phyloP scores from a whole-genome alignment of 768 basidiomycete species.

The Auricularia sp. region DNA sequence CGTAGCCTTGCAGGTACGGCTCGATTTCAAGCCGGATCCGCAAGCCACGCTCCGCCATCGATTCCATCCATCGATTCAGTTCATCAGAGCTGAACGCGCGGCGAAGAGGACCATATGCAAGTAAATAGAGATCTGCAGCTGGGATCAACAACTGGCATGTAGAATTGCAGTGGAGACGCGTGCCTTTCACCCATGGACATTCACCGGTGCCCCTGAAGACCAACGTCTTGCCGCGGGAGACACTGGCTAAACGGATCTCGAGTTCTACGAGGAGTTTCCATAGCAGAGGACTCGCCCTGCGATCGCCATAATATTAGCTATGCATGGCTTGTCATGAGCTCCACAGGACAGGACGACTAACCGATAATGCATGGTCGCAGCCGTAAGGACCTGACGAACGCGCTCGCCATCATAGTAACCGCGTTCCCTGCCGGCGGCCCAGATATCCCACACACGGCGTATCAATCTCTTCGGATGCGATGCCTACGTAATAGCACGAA shows the following conservation, averaged over 20 bases:
- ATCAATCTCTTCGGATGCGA: constrained; percentile 43
- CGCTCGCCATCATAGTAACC: constrained; percentile 64
- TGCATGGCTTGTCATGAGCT: constrained; percentile 35
- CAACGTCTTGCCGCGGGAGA: constrained; percentile 55
- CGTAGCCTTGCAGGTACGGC: constrained; percentile 38
- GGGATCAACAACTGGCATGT: constrained; percentile 1
- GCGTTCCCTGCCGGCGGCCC: constrained; percentile 72
- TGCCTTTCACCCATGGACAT: constrained; percentile 70
- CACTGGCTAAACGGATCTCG: constrained; percentile 53
- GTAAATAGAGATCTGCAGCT: constrained; percentile 55
- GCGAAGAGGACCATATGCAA: constrained; percentile 66
- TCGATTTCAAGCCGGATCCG: constrained; percentile 55
- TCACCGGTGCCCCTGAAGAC: constrained; percentile 66
- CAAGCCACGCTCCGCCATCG: constrained; percentile 68
- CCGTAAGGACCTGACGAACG: constrained; percentile 49
- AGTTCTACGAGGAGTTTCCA: constrained; percentile 73
- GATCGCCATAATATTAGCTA: constrained; percentile 31
- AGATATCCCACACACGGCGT: constrained; percentile 57
- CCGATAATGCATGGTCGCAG: constrained; percentile 60
- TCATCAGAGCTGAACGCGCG: constrained; percentile 49
- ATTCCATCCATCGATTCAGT: constrained; percentile 50
- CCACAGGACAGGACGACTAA: constrained; percentile 21
- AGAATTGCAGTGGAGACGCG: constrained; percentile 8
- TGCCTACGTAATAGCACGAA: constrained; percentile 15
- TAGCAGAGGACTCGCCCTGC: constrained; percentile 49